Base-by-base conservation (phyloP, 306 rosid genomes). In the Rosa multiflora region DNA sequence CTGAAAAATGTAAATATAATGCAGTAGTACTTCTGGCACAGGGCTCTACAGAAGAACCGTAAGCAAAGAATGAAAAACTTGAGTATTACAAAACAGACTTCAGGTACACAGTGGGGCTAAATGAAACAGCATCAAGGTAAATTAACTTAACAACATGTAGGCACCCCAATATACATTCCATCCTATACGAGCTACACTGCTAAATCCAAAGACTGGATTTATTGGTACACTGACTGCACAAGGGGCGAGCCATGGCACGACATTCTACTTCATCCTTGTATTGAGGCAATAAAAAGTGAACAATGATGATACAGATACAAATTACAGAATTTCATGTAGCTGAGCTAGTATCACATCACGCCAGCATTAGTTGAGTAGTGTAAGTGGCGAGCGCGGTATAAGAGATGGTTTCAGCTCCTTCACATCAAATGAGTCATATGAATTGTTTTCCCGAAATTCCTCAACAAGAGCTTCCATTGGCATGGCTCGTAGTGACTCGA, bases 351-450 rank as follows among this genome's bases (percentile, higher is more conserved):
- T 67, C 72, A 44, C 70, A 20, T 58, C 68, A 4, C 13, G 5
- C 62, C 76, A 35, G 23, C 15, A 40, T 85, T 63, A 93, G 76
- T 95, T 95, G 47, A 91, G 80, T 79, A 82, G 94, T 55, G 72
- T 84, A 8, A 96, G 97, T 0, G 99, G 98, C 39, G 96, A 92
- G 67, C 99, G 98, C 72, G 98, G 97, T 86, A 96, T 89, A 72
- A 90, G 92, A 1, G 98, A 93, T 4, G 97, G 96, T 79, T 91
- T 93, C 86, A 84, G 79, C 86, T 93, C 98, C 78, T 90, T 93
- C 72, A 70, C 85, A 8, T 93, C 93, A 43, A 72, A 81, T 23
- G 87, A 82, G 23, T 93, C 97, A 26, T 74, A 80, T 4, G 97
- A 86, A 77, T 91, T 79, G 64, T 87, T 96, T 87, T 96, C 99